Evolutionary conservation across 176 grass and related monocot genomes (phyloP).

Genomic region (Aegilops speltoides): DNA sequence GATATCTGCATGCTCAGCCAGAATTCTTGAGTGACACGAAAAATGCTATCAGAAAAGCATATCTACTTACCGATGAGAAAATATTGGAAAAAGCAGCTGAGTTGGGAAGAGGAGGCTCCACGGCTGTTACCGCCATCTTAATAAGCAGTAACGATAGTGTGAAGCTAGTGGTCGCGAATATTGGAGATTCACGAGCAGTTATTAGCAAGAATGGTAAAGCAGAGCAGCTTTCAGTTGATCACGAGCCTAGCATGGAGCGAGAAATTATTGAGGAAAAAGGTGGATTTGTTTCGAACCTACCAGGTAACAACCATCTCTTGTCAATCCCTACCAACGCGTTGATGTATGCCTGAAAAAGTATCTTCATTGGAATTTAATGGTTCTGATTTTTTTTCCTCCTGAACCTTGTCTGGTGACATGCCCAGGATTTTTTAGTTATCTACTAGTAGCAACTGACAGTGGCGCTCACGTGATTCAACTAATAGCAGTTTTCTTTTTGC

Average conservation of each 20-base stretch:
- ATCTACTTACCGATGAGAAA: constrained; percentile 71
- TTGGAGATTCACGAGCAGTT: constrained; percentile 95
- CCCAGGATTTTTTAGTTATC: not conserved
- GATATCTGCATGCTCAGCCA: constrained; percentile 51
- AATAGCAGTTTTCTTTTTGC: constrained; percentile 20
- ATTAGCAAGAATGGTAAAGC: constrained; percentile 74
- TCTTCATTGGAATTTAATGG: not conserved
- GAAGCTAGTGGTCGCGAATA: constrained; percentile 82
- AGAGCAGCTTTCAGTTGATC: constrained; percentile 82
- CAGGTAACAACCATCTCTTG: constrained; percentile 48
- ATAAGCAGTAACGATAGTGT: constrained; percentile 54
- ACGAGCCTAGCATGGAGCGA: constrained; percentile 75
- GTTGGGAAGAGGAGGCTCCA: constrained; percentile 93
- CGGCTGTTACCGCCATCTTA: constrained; percentile 92
- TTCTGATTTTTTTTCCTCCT: not conserved
- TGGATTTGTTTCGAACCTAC: constrained; percentile 91
- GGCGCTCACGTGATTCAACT: not conserved
- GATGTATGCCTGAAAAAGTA: not conserved
- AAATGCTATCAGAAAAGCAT: constrained; percentile 80
- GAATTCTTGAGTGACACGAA: constrained; percentile 74
- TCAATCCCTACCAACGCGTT: not conserved
- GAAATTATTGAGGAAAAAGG: constrained; percentile 75
- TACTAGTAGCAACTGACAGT: not conserved
- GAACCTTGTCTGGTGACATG: not conserved
- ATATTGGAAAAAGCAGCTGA: constrained; percentile 81